Percentiles rank a stretch among this genome's conserved stretches.
phyloP scores from a whole-genome alignment of 2,329 filamentous ascomycete species.

The Cytospora leucostoma region DNA sequence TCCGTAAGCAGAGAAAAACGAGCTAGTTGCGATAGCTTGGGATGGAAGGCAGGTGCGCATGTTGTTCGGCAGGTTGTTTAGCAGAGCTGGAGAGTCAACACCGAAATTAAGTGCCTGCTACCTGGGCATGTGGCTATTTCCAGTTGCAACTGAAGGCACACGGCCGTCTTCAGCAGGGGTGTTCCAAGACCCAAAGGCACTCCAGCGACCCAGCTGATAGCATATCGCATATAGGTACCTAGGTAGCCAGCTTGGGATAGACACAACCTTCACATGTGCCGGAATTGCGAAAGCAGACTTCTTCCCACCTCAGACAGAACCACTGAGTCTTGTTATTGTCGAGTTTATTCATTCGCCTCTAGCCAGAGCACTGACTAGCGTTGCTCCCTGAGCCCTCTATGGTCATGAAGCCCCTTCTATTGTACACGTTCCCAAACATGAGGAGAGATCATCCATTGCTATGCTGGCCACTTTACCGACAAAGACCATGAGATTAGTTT shows the following conservation, averaged over 20 bases:
- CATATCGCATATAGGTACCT: neutral
- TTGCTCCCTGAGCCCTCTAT: conserved; percentile 32
- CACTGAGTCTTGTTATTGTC: conserved; percentile 24
- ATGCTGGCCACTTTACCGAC: conserved; percentile 35
- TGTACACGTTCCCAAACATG: conserved; percentile 53
- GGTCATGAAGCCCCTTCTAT: conserved; percentile 40
- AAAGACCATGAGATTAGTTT: conserved; percentile 20
- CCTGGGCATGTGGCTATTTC: neutral
- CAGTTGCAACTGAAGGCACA: neutral
- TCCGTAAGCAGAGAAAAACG: neutral
- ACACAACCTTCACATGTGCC: neutral
- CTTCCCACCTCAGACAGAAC: neutral
- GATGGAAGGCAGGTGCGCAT: neutral
- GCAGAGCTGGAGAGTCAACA: neutral
- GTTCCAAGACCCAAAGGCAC: neutral
- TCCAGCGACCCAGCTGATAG: neutral
- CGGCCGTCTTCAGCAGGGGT: neutral
- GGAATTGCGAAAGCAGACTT: neutral
- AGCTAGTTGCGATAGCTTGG: neutral
- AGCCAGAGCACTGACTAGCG: conserved; percentile 11
- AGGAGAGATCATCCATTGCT: conserved; percentile 56
- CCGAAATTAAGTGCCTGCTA: neutral
- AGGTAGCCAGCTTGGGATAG: neutral
- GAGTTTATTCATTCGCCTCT: conserved; percentile 27
- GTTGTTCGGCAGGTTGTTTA: neutral